phyloP scores from a whole-genome alignment of 2,329 filamentous ascomycete species.

The Phaeomoniella chlamydospora region DNA sequence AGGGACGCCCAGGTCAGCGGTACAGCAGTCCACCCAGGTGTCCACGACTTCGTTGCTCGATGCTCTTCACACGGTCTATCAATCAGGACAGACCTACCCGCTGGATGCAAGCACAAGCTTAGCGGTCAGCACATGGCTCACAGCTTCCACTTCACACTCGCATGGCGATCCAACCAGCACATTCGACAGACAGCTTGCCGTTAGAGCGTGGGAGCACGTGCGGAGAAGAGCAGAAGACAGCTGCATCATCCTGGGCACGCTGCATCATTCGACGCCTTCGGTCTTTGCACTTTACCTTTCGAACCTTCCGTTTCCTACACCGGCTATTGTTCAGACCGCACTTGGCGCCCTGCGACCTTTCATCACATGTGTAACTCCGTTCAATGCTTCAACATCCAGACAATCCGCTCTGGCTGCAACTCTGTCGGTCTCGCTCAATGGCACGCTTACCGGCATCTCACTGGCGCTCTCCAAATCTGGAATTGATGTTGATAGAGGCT shows the following conservation, averaged over 20 bases:
- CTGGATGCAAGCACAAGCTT: slow-evolving; percentile 83
- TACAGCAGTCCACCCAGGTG: slow-evolving; percentile 61
- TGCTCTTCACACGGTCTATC: slow-evolving; percentile 77
- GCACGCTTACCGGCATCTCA: slow-evolving; percentile 60
- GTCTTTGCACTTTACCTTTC: slow-evolving; percentile 68
- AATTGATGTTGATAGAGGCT: slow-evolving; percentile 67
- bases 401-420: slow-evolving; percentile 70
- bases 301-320: slow-evolving; percentile 65
- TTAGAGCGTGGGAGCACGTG: slow-evolving; percentile 90
- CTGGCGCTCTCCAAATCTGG: slow-evolving; percentile 74
- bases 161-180: slow-evolving; percentile 61
- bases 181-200: slow-evolving; percentile 63
- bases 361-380: slow-evolving; percentile 70
- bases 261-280: slow-evolving; percentile 79
- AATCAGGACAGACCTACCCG: slow-evolving; percentile 65
- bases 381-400: slow-evolving; percentile 70
- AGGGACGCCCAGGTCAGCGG: slow-evolving; percentile 38
- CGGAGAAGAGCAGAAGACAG: slow-evolving; percentile 88
- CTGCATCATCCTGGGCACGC: slow-evolving; percentile 76
- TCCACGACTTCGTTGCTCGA: slow-evolving; percentile 91
- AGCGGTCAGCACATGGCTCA: slow-evolving; percentile 92
- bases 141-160: slow-evolving; percentile 54
- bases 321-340: slow-evolving; percentile 60
- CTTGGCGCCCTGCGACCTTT: slow-evolving; percentile 76
- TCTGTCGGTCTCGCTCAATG: slow-evolving; percentile 67